These are phyloP conservation scores for Scleroderma bovista DNA, from an alignment of 768 basidiomycete genomes.

Conservation along the genomic window DNA sequence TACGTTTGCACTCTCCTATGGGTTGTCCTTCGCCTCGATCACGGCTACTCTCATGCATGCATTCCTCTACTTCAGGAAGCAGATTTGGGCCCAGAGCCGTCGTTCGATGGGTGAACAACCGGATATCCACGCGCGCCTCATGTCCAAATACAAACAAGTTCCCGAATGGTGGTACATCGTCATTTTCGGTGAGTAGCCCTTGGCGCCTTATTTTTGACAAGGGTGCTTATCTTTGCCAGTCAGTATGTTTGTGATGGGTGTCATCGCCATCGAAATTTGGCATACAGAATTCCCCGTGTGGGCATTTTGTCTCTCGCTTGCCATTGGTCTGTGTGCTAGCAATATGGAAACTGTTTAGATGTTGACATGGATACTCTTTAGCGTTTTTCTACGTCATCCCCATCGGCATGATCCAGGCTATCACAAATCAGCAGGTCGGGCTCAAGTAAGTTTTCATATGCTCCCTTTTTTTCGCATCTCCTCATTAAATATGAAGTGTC, in stretches of 20 bases:
- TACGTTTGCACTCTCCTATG: conserved; percentile 77
- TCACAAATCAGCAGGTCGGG: conserved; percentile 75
- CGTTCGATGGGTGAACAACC: conserved; percentile 73
- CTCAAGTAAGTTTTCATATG: conserved; percentile 25
- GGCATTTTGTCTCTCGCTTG: conserved; percentile 37
- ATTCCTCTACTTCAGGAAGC: conserved; percentile 71
- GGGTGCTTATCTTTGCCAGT: too few relatives aligned
- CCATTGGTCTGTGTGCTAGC: conserved; percentile 33
- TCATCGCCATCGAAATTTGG: conserved; percentile 61
- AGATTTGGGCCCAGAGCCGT: conserved; percentile 67
- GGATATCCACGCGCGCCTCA: conserved; percentile 64
- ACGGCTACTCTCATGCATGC: conserved; percentile 72
- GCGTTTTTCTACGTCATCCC: conserved; percentile 68
- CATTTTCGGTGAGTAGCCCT: conserved; percentile 28
- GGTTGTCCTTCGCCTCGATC: conserved; percentile 75
- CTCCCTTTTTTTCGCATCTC: neutral
- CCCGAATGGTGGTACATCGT: conserved; percentile 57
- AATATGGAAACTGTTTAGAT: neutral
- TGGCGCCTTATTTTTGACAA: too few relatives aligned
- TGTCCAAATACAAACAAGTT: conserved; percentile 52
- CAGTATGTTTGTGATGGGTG: conserved; percentile 54
- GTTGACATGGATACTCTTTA: neutral
- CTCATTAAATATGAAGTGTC: conserved; percentile 28
- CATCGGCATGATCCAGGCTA: conserved; percentile 70
- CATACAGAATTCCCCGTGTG: conserved; percentile 44